phyloP scores from a whole-genome alignment of 1,284 basidiomycete species.

The Cryptococcus neoformans region DNA sequence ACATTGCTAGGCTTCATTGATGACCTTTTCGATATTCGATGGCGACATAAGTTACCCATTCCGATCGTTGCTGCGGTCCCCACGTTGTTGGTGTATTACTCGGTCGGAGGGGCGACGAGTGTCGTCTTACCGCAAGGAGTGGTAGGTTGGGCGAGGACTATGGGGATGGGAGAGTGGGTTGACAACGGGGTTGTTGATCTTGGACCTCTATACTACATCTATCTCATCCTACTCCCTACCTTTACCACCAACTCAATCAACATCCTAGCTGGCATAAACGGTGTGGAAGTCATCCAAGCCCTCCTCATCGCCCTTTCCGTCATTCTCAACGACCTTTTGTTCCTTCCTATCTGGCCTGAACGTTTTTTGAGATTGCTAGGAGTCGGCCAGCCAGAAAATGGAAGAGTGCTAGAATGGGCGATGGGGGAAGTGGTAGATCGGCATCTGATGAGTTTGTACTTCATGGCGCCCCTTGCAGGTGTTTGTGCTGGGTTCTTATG shows the following conservation, averaged over 20 bases:
- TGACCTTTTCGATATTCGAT: conserved; percentile 97
- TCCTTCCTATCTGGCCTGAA: conserved; percentile 62
- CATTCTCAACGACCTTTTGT: conserved; percentile 86
- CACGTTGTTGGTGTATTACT: conserved; percentile 92
- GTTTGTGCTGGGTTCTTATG: conserved; percentile 86
- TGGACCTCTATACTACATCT: conserved; percentile 91
- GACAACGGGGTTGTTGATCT: conserved; percentile 74
- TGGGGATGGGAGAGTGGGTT: conserved; percentile 19
- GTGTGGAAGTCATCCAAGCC: conserved; percentile 91
- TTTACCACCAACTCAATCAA: conserved; percentile 99
- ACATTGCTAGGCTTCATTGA: conserved; percentile 94
- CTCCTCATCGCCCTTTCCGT: conserved; percentile 89
- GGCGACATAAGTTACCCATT: conserved; percentile 97
- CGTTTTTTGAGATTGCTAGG: conserved; percentile 75
- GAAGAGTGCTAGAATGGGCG: conserved; percentile 43
- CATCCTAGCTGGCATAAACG: conserved; percentile 97
- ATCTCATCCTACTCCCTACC: conserved; percentile 93
- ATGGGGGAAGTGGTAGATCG: conserved; percentile 75
- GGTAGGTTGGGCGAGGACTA: conserved; percentile 57
- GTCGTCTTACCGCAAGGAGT: conserved; percentile 89
- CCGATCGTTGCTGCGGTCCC: conserved; percentile 94
- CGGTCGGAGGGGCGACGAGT: conserved; percentile 86
- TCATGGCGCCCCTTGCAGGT: conserved; percentile 91
- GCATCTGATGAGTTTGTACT: conserved; percentile 92
- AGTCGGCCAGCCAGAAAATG: conserved; percentile 55